Evolutionary conservation across 2,329 filamentous ascomycete species (phyloP), one percentile per base, ranked within the genome.

Genomic region (Fusarium cyanostomum): DNA sequence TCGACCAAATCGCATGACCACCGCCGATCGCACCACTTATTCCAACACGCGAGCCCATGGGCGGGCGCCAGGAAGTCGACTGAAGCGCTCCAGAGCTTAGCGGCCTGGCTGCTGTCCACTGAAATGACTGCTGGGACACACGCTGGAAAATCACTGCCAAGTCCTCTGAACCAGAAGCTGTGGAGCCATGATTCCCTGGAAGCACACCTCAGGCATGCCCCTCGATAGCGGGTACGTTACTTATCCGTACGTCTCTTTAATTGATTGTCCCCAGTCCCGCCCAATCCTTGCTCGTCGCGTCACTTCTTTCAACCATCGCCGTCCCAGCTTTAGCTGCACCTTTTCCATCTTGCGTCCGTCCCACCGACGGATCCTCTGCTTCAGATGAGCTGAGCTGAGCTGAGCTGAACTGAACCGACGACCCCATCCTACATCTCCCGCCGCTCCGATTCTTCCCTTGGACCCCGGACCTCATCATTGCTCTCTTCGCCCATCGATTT

Each of bases 281-380:
- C 67, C 60, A 70, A 71, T 63, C 68, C 68, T 58, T 70, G 68
- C 56, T 60, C 50, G 35, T 61, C 56, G 56, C 66, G 54, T 54
- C 60, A 57, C 65, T 66, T 63, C 31, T 53, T 52, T 54, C 49
- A 62, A 56, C 30, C 57, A 64, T 65, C 64, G 49, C 50, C 58
- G 59, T 58, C 66, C 52, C 52, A 66, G 56, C 51, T 54, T 42
- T 51, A 15, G 44, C 51, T 56, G 55, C 53, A 51, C 58, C 49
- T 56, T 51, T 38, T 56, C 50, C 55, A 56, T 58, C 61, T 49
- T 58, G 48, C 52, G 44, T 42, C 43, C 35, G 30, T 50, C 52
- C 38, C 33, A 41, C 35, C 50, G 39, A 38, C 61, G 10, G 18
- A 31, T 37, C 18, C 41, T 38, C 31, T 51, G 28, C 27, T 46